These are phyloP conservation scores for Penicillium canescens DNA, from an alignment of 495 filamentous ascomycete genomes.

Conservation along the genomic window DNA sequence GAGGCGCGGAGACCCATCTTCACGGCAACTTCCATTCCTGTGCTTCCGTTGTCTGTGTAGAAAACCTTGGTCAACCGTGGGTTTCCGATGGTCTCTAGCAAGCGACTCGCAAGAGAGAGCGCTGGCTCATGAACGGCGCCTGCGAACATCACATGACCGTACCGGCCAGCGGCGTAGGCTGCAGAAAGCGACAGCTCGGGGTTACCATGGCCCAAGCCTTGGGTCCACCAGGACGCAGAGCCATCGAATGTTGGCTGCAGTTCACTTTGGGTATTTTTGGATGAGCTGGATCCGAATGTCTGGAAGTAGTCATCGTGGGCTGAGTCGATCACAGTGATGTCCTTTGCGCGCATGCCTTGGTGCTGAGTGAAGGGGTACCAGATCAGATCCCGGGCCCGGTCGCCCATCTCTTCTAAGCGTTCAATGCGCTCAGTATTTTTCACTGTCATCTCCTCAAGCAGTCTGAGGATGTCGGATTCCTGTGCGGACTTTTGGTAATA, in stretches of 20 bases:
- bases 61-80: constrained; percentile 66
- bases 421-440: constrained; percentile 54
- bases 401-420: constrained; percentile 57
- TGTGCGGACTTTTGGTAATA: constrained; percentile 55
- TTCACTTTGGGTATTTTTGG: constrained; percentile 11
- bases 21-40: constrained; percentile 74
- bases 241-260: constrained; percentile 70
- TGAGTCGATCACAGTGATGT: constrained; percentile 71
- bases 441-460: constrained; percentile 47
- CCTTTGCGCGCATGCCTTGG: constrained; percentile 52
- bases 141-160: constrained; percentile 84
- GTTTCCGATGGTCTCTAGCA: constrained; percentile 58
- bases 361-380: constrained; percentile 88
- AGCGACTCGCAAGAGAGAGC: constrained; percentile 57
- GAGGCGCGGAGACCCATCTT: constrained; percentile 76
- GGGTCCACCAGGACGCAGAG: constrained; percentile 85
- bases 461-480: constrained; percentile 33
- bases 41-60: constrained; percentile 79
- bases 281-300: constrained; percentile 34
- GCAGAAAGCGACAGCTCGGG: constrained; percentile 65
- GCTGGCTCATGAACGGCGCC: constrained; percentile 72
- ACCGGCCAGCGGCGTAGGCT: constrained; percentile 77
- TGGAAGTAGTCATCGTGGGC: constrained; percentile 76
- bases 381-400: constrained; percentile 56
- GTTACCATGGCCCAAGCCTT: constrained; percentile 76